A percentile compares a stretch with the other conserved stretches of the same genome.
Conservation (phyloP, 139 green algal genomes). For the Tetratostichococcus sp. region DNA sequence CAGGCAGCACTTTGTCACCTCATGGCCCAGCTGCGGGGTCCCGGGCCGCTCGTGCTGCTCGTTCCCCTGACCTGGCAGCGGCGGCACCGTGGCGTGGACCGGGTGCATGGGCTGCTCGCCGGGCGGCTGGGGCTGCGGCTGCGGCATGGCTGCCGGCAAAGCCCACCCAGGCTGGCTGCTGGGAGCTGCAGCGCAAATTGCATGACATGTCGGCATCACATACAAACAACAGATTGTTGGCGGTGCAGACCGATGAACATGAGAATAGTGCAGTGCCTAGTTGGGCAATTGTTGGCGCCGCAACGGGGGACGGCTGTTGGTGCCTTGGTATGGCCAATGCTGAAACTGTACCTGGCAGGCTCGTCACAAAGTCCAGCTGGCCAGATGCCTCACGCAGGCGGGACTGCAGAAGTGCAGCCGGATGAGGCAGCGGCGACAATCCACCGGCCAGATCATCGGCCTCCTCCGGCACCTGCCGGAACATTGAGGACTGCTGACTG, state of each 20-base stretch:
- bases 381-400: not conserved
- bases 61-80: not conserved
- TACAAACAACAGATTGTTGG: no score
- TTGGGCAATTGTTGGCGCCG: no score
- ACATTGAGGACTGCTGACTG: no score
- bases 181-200: no score
- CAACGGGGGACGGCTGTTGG: no score
- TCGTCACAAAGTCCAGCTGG: not conserved
- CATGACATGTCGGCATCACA: no score
- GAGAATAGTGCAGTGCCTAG: no score
- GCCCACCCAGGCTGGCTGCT: not conserved
- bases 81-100: not conserved
- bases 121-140: not conserved
- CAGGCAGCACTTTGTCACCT: no score
- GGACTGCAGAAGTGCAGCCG: conserved; percentile 5
- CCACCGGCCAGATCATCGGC: not conserved
- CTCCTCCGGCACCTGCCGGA: conserved; percentile 5
- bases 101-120: not conserved
- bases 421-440: conserved; percentile 3
- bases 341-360: no score
- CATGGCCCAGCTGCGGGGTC: not conserved
- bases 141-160: not conserved
- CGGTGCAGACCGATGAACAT: no score
- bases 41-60: not conserved
- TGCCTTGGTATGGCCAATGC: no score